Evolutionary conservation across 768 basidiomycete species (phyloP), one percentile per base, ranked within the genome.

Genomic region (Phaffia tasmanica): DNA sequence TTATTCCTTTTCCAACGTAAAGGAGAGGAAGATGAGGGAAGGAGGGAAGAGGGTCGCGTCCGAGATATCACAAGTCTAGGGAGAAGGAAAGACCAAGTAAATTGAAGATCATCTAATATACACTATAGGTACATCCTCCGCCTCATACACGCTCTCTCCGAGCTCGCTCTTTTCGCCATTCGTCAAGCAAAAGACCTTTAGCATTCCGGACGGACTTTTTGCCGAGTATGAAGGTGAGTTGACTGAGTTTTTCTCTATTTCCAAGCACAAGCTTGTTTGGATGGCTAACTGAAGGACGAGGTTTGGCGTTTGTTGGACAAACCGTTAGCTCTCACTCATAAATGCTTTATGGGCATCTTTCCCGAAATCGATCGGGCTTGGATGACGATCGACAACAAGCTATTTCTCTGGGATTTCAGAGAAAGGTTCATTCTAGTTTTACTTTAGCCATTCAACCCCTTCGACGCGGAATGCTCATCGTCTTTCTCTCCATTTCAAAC

Each of bases 321-420:
- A 27, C 8, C 56, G 2, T 5, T 55, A 63, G 64, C 64, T 27
- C 25, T 58, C 23, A 65, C 64, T 6, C 56, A 58, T 30, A 58
- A 59, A 32, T 65, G 64, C 57, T 58, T 59, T 48, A 78, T 95
- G 86, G 93, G 93, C 14, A 77, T 99, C 62, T 82, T 98, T 74
- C 85, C 91, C 29, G 88, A 93, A 72, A 88, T 98, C 69, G 90
- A 94, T 71, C 83, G 91, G 56, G 92, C 88, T 0, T 99, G 92
- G 91, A 87, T 97, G 70, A 87, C 89, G 14, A 87, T 94, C 66
- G 91, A 97, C 78, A 85, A 92, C 76, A 89, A 89, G 72, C 80
- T 99, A 46, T 89, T 95, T 73, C 79, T 99, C 27, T 98, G 95
- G 95, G 91, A 99, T 76, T 99, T 95, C 75, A 79, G 85, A 47